Evolutionary conservation across 2,329 filamentous ascomycete species (phyloP).

Genomic region (Penicillium sp.): DNA sequence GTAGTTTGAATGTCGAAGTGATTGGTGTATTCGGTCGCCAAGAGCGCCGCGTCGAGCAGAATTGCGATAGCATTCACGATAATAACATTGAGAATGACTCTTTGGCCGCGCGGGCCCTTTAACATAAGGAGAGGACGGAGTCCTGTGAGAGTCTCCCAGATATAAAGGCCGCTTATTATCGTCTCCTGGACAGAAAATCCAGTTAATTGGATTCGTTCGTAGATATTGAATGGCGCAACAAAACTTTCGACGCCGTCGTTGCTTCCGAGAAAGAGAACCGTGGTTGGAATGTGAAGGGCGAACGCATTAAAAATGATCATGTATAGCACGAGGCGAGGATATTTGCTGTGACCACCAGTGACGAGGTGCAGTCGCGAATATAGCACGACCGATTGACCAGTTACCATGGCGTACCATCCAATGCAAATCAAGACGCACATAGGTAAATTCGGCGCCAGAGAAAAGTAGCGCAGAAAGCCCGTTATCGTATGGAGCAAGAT

Average conservation of each 20-base stretch:
- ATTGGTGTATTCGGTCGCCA: constrained; percentile 40
- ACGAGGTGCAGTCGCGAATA: constrained; percentile 48
- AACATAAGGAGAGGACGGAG: constrained; percentile 15
- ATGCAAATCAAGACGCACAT: constrained; percentile 36
- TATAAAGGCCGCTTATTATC: constrained; percentile 54
- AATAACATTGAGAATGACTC: constrained; percentile 17
- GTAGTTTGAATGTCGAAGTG: constrained; percentile 40
- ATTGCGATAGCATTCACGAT: constrained; percentile 49
- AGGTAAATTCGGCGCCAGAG: constrained; percentile 27
- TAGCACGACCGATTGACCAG: constrained; percentile 46
- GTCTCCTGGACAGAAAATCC: constrained; percentile 56
- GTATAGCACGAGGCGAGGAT: constrained; percentile 32
- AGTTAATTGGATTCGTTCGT: constrained; percentile 55
- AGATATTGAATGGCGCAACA: constrained; percentile 36
- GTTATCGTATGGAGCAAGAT: constrained; percentile 24
- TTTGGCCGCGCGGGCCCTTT: constrained; percentile 14
- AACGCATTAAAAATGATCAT: constrained; percentile 47
- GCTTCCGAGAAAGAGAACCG: constrained; percentile 37
- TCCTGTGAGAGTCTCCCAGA: constrained; percentile 47
- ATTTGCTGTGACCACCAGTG: constrained; percentile 30
- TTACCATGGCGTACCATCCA: constrained; percentile 48
- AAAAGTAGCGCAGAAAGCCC: constrained; percentile 21
- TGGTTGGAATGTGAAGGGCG: constrained; percentile 41
- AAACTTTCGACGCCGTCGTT: constrained; percentile 27
- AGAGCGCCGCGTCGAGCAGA: constrained; percentile 43